Evolutionary conservation across 192 early-diverging fungal genomes (phyloP).

Genomic region (Mortierella alpina): DNA sequence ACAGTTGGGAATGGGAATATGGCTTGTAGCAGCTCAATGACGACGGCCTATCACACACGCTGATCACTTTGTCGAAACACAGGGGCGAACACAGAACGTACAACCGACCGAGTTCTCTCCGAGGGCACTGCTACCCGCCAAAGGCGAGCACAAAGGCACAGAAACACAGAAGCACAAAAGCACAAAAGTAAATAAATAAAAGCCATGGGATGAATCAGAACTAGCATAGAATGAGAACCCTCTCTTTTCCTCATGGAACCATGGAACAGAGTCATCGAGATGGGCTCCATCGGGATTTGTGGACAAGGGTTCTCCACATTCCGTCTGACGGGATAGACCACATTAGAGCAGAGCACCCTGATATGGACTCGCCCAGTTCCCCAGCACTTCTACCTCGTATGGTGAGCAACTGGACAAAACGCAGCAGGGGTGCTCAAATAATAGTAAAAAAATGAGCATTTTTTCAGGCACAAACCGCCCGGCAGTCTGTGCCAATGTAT

Average conservation of each 20-base stretch:
- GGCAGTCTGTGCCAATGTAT: no score
- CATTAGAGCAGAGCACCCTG: not conserved
- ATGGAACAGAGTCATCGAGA: no score
- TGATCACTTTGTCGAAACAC: not conserved
- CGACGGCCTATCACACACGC: no score
- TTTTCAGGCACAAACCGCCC: no score
- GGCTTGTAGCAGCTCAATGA: not conserved
- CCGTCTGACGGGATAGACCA: not conserved
- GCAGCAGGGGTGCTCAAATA: no score
- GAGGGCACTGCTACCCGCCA: no score
- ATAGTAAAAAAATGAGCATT: no score
- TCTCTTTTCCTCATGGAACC: not conserved
- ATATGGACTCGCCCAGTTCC: not conserved
- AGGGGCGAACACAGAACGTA: not conserved
- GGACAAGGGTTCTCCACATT: not conserved
- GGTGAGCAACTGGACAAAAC: not conserved
- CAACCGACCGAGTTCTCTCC: no score
- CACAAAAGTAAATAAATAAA: not conserved
- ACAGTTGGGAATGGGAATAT: not conserved
- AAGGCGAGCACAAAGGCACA: no score
- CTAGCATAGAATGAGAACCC: conserved; percentile 31
- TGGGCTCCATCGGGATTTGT: conserved; percentile 4
- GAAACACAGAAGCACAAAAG: no score
- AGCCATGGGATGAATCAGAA: not conserved
- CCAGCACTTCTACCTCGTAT: not conserved